Base-by-base conservation (phyloP, 2,329 filamentous ascomycete species). In the Aspergillus arachidicola region DNA sequence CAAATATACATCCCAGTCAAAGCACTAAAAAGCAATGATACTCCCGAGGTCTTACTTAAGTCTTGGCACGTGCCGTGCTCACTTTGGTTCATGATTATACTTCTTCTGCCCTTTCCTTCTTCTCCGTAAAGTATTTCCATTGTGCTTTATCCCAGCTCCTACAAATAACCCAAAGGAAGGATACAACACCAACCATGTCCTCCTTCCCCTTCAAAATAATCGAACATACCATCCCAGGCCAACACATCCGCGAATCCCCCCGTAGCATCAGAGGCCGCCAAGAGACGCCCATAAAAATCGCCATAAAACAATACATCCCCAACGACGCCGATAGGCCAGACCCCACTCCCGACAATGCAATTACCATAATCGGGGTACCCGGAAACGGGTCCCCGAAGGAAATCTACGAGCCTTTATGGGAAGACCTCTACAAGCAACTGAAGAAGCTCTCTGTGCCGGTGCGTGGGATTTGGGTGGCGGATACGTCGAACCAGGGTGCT, bases 321-420 rank as follows among this genome's bases (percentile, higher is more conserved):
- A 68, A 78, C 26, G 74, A 80, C 81, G 48, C 72, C 4, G 73
- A 34, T 10, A 34, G 32, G 32, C 32, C 11, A 34, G 32, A 73
- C 16, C 78, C 81, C 0, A 72, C 78, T 43, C 76, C 80, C 12
- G 80, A 82, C 23, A 80, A 60, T 30, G 59, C 59, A 6, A 56
- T 68, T 4, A 68, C 67, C 3, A 65, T 71, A 45, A 66, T 70
- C 4, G 69, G 64, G 1, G 45, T 53, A 1, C 64, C 61, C 12
- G 68, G 65, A 11, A 69, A 65, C 50, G 63, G 59, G 2, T 58
- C 48, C 26, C 68, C 48, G 2, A 65, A 63, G 56, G 61, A 50
- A 57, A 78, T 95, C 1, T 96, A 96, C 73, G 92, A 96, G 72
- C 90, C 93, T 0, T 80, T 96, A 0, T 96, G 92, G 90, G 90